These are phyloP conservation scores for Herpetomonas tarakana DNA, from an alignment of 208 protist genomes.

Conservation along the genomic window DNA sequence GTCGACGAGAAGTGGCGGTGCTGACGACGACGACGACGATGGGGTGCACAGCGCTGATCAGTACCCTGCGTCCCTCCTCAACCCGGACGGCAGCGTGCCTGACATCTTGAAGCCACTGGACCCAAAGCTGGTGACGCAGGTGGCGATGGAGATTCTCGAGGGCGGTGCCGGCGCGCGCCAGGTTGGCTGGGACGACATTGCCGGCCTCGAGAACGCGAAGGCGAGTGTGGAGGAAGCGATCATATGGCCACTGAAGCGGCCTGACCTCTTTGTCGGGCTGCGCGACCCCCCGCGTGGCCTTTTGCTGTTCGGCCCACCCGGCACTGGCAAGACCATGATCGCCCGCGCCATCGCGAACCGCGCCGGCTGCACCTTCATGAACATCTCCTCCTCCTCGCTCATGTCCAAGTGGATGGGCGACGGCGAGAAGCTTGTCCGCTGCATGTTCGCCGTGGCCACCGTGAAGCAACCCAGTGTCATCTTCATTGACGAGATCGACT, in stretches of 20 bases:
- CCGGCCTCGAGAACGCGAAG: slow-evolving; percentile 79
- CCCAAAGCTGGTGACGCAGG: slow-evolving; percentile 65
- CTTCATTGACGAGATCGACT: slow-evolving; percentile 96
- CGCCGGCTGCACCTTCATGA: slow-evolving; percentile 83
- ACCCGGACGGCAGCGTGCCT: slow-evolving; percentile 68
- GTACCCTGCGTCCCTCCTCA: slow-evolving; percentile 58
- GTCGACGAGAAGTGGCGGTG: too few species aligned
- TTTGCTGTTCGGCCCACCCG: slow-evolving; percentile 89
- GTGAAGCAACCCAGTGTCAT: slow-evolving; percentile 86
- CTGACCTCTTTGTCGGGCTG: slow-evolving; percentile 76
- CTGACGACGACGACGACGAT: slow-evolving; percentile 20
- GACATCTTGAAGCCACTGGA: slow-evolving; percentile 57
- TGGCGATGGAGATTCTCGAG: slow-evolving; percentile 75
- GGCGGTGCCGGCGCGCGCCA: slow-evolving; percentile 31
- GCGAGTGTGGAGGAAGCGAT: slow-evolving; percentile 73
- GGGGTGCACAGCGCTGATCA: slow-evolving; percentile 23
- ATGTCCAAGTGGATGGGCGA: slow-evolving; percentile 93
- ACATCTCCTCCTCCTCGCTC: slow-evolving; percentile 82
- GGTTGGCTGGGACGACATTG: slow-evolving; percentile 80
- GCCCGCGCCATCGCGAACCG: slow-evolving; percentile 87
- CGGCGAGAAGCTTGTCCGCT: slow-evolving; percentile 87
- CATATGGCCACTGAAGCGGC: slow-evolving; percentile 73
- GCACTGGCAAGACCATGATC: slow-evolving; percentile 93
- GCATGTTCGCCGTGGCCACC: slow-evolving; percentile 86
- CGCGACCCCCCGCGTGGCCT: slow-evolving; percentile 85